These are phyloP conservation scores for Pisolithus albus DNA, from an alignment of 768 basidiomycete genomes.

Conservation along the genomic window DNA sequence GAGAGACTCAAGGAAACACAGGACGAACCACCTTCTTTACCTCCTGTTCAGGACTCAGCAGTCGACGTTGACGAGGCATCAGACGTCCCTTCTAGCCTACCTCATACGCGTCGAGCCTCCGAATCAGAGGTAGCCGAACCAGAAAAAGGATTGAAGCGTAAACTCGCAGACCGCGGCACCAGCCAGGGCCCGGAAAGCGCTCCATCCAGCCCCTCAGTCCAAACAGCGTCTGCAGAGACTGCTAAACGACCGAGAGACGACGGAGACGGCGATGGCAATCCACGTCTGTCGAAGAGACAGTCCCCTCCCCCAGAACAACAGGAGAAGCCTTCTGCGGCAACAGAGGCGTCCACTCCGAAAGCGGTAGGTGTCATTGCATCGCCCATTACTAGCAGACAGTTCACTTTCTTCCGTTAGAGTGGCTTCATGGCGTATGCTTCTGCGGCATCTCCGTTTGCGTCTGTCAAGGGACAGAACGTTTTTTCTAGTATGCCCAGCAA, in stretches of 20 bases:
- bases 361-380: constrained; percentile 32
- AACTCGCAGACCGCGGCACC: constrained; percentile 58
- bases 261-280: constrained; percentile 54
- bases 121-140: constrained; percentile 42
- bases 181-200: constrained; percentile 47
- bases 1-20: constrained; percentile 4
- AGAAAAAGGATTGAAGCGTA: constrained; percentile 66
- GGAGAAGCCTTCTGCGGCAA: constrained; percentile 12
- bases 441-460: constrained; percentile 63
- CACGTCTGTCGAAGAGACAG: constrained; percentile 50
- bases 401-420: constrained; percentile 32
- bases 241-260: constrained; percentile 60
- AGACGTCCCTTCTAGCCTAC: constrained; percentile 19
- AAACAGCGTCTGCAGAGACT: constrained; percentile 26
- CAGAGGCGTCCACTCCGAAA: constrained; percentile 34
- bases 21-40: constrained; percentile 13
- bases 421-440: constrained; percentile 82
- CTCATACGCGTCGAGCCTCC: constrained; percentile 23
- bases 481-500: constrained; percentile 24
- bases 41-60: constrained; percentile 14
- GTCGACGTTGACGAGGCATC: constrained; percentile 28
- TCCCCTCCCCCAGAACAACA: constrained; percentile 61
- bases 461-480: constrained; percentile 61
- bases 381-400: neutral
- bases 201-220: constrained; percentile 13